Base-by-base conservation (phyloP, 1,139 yeast species). In the Torulaspora globosa region DNA sequence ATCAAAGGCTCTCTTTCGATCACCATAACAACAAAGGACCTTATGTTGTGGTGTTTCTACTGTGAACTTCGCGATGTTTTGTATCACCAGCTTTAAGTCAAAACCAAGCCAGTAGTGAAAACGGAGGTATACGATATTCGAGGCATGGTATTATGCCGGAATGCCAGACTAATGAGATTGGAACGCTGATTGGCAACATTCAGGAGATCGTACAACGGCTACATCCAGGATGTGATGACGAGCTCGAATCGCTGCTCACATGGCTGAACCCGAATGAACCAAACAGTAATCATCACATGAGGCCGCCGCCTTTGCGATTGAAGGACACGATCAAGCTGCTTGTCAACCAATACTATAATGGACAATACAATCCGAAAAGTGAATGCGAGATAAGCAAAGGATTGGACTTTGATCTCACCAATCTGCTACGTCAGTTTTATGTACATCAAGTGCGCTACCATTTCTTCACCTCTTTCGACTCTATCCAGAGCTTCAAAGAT, bases 191-290 rank as follows among this genome's bases (percentile, higher is more conserved):
- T 18, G 27, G n/a, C 16, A 42, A 31, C 11, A 31, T 47, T 16
- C 34, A 39, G 14, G 47, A 38, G 15, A 19, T 42, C 21, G 46
- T 36, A n/a, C 27, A 14, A 12, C 37, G 33, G 14, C 19, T 40
- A 28, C 45, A 39, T 24, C 47, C 48, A 5, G 47, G 44, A 11
- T 34, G 46, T 30, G 52, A 49, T 19, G 61, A 58, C 41, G 63
- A 60, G 16, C 28, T 59, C n/a, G 59, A 58, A 28, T 46, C 57
- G 3, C 41, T 60, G 30, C 47, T 60, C 10, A 50, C 51, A 11
- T 60, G 65, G 65, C 21, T 59, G 28, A 51, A 57, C 33, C 65
- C 65, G 7, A 52, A 53, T 45, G 61, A 53, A 39, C 43, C 48
- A 16, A 41, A 47, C 36, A 57, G 55, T 44, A 55, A 54, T 38